Conservation (phyloP, 345 rosid genomes). For the Viola odorata region DNA sequence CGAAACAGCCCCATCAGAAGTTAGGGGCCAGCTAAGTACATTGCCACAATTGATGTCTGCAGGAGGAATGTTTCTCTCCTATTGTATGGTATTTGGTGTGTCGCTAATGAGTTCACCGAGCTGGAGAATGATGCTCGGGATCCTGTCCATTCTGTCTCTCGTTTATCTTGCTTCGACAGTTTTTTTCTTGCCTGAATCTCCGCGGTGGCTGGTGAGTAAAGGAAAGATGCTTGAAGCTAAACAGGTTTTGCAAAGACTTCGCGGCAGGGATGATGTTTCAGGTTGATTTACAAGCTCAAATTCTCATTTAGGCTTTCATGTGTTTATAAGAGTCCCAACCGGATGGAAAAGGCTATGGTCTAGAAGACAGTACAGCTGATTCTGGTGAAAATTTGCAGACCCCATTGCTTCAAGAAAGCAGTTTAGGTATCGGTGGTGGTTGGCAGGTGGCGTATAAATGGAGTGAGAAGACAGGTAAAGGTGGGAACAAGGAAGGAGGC, state of each 20-base stretch:
- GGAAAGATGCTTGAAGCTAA: slow-evolving; percentile 37
- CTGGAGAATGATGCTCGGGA: slow-evolving; percentile 49
- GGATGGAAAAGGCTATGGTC: slow-evolving; percentile 9
- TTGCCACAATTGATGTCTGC: slow-evolving; percentile 42
- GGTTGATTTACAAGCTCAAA: slow-evolving; percentile 11
- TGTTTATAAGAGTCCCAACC: slow-evolving; percentile 16
- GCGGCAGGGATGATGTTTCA: slow-evolving; percentile 40
- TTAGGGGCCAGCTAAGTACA: slow-evolving; percentile 39
- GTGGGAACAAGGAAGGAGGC: slow-evolving; percentile 28
- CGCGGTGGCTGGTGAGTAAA: slow-evolving; percentile 46
- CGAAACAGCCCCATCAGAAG: slow-evolving; percentile 43
- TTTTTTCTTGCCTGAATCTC: slow-evolving; percentile 41
- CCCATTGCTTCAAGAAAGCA: slow-evolving; percentile 28
- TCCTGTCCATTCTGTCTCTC: slow-evolving; percentile 37
- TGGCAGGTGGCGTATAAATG: slow-evolving; percentile 41
- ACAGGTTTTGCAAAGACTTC: slow-evolving; percentile 31
- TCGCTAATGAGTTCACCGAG: slow-evolving; percentile 34
- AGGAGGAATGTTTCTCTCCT: slow-evolving; percentile 42
- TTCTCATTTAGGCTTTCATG: neutral
- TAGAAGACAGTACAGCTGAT: slow-evolving; percentile 13
- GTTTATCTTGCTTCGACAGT: slow-evolving; percentile 22
- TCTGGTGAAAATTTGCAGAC: slow-evolving; percentile 25
- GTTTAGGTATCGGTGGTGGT: slow-evolving; percentile 39
- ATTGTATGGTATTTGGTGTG: slow-evolving; percentile 37
- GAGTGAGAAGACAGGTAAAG: slow-evolving; percentile 23